phyloP scores from a whole-genome alignment of 768 basidiomycete genomes.

The Neoboletus subvelutipes region DNA sequence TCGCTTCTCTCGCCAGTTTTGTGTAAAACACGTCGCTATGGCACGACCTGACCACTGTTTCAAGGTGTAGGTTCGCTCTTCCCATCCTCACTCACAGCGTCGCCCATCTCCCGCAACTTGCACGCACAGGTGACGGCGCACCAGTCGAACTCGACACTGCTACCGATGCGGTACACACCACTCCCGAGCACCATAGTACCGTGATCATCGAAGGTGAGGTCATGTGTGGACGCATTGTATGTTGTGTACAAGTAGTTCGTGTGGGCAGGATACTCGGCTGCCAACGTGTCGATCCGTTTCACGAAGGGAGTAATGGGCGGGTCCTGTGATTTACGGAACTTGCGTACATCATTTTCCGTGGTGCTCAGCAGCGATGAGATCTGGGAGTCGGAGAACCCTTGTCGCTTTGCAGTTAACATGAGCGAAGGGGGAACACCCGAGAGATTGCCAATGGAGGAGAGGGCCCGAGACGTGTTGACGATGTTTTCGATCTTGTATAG shows the following conservation, averaged over 20 bases:
- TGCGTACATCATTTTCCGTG: slow-evolving; percentile 77
- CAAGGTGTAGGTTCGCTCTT: neutral
- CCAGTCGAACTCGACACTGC: slow-evolving; percentile 99
- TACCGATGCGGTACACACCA: slow-evolving; percentile 97
- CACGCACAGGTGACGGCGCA: slow-evolving; percentile 99
- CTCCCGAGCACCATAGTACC: slow-evolving; percentile 99
- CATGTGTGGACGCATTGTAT: slow-evolving; percentile 95
- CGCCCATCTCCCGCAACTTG: slow-evolving; percentile 85
- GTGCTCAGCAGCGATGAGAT: slow-evolving; percentile 79
- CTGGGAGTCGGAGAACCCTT: slow-evolving; percentile 94
- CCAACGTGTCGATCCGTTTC: slow-evolving; percentile 98
- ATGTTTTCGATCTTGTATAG: slow-evolving; percentile 99
- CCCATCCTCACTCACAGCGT: slow-evolving; percentile 18
- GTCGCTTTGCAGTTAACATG: slow-evolving; percentile 84
- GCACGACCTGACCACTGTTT: slow-evolving; percentile 68
- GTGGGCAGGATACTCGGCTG: slow-evolving; percentile 97
- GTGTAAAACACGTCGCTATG: slow-evolving; percentile 72
- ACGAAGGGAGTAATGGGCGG: slow-evolving; percentile 85
- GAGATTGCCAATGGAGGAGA: slow-evolving; percentile 70
- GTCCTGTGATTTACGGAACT: slow-evolving; percentile 79
- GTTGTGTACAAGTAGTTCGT: slow-evolving; percentile 99
- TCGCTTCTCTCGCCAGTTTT: slow-evolving; percentile 71
- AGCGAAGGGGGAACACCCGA: slow-evolving; percentile 71
- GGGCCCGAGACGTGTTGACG: slow-evolving; percentile 76
- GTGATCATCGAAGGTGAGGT: slow-evolving; percentile 92